Evolutionary conservation across 257 asterid genomes (phyloP), one percentile per base, ranked within the genome.

Genomic region (Lycium ferocissimum): DNA sequence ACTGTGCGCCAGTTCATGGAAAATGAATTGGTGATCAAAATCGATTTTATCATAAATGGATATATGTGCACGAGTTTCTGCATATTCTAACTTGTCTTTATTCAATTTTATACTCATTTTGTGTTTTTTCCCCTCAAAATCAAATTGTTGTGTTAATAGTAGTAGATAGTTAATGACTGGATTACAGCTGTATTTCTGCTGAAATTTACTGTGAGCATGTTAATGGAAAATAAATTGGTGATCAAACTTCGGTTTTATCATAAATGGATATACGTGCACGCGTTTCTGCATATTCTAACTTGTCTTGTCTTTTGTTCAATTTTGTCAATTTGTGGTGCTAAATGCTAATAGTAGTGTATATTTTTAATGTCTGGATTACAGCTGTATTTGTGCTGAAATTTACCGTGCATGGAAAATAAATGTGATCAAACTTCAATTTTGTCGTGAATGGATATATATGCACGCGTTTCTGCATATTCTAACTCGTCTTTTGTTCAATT

Each of bases 1-100:
- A 13, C 26, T 3, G 37, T 72, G 7, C 5, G 13, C 14, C 53
- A 69, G 78, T 69, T 38, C n/a, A 14, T 70, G 78, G 78, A 38
- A 71, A 72, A 72, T 72, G 80, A 72, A 72, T 18, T 72, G 57
- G 57, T 45, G 18, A 43, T 72, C 79, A n/a, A 72, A 13, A 26
- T 26, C 33, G 33, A 26, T 26, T 26, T 26, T 26, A 26, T 26
- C 33, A 26, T 26, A 26, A 26, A 26, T 26, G 33, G 33, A 26
- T 26, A 26, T 26, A 26, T 26, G 33, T 26, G 33, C 33, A 26
- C 33, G 33, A 26, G 33, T 26, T 26, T 26, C 33, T 26, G 33
- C 33, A 26, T 26, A 26, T 26, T 26, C 33, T 40, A 40, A 2
- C 45, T 40, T 6, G 45, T 40, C 45, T 40, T 40, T 40, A 6